Evolutionary conservation across 2,329 filamentous ascomycete species (phyloP).

Genomic region (Phyllosticta citribraziliensis): DNA sequence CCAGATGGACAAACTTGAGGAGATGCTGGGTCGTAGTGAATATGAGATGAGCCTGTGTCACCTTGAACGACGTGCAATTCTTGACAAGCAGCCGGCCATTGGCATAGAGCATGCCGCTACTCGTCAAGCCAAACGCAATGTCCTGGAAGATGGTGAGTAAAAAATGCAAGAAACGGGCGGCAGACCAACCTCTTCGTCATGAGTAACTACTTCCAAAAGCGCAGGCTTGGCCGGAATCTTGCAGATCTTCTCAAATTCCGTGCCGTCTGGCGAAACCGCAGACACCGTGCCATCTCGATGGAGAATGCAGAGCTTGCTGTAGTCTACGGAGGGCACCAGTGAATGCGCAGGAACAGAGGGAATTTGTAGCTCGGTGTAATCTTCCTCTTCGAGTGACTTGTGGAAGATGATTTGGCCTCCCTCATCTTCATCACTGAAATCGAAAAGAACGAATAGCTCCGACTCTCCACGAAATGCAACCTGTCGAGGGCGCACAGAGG

Average conservation of each 20-base stretch:
- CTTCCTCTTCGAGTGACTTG: neutral
- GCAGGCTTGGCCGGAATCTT: conserved; percentile 9
- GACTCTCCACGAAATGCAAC: conserved; percentile 36
- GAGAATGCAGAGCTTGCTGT: neutral
- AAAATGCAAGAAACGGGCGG: conserved; percentile 3
- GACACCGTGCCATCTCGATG: neutral
- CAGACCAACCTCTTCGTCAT: conserved; percentile 30
- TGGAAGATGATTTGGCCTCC: conserved; percentile 5
- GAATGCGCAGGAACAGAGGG: neutral
- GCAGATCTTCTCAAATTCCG: neutral
- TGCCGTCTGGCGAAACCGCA: neutral
- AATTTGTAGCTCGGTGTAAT: neutral
- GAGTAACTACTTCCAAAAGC: conserved; percentile 22
- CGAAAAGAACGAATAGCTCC: conserved; percentile 26
- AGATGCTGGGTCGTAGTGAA: conserved; percentile 89
- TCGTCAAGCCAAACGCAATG: conserved; percentile 56
- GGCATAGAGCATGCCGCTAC: conserved; percentile 68
- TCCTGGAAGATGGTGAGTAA: conserved; percentile 21
- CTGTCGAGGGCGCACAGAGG: conserved; percentile 31
- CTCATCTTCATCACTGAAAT: conserved; percentile 23
- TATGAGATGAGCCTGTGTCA: conserved; percentile 74
- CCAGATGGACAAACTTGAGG: conserved; percentile 86
- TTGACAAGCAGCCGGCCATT: conserved; percentile 64
- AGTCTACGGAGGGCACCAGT: conserved; percentile 9
- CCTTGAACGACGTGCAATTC: conserved; percentile 84